These are phyloP conservation scores for Sugiyamaella castrensis DNA, from an alignment of 1,139 yeast species.

Conservation along the genomic window DNA sequence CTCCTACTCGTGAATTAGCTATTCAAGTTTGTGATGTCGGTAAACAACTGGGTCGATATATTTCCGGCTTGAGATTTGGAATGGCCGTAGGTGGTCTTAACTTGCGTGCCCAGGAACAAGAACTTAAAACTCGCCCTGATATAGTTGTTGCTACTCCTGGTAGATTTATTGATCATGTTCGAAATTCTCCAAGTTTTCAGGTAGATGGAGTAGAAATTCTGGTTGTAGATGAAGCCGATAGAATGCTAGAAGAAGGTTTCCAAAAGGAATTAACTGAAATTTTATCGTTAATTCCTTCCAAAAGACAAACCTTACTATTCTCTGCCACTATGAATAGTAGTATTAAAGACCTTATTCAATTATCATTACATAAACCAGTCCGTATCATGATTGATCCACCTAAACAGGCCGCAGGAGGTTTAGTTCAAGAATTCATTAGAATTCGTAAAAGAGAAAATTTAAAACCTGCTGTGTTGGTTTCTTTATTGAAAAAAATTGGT, in stretches of 20 bases:
- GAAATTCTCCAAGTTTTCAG: constrained; percentile 90
- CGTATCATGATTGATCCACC: constrained; percentile 97
- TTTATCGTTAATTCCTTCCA: constrained; percentile 76
- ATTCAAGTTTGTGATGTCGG: constrained; percentile 96
- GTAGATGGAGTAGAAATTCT: constrained; percentile 89
- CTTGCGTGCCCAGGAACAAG: constrained; percentile 91
- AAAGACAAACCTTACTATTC: constrained; percentile 88
- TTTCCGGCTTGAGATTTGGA: constrained; percentile 74
- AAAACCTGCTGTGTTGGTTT: constrained; percentile 78
- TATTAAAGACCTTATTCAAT: constrained; percentile 80
- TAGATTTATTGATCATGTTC: constrained; percentile 92
- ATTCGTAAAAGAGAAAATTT: constrained; percentile 83
- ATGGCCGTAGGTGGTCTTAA: constrained; percentile 98
- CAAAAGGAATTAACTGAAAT: constrained; percentile 92
- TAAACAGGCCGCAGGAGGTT: constrained; percentile 81
- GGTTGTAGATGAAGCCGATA: constrained; percentile 96
- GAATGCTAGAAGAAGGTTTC: constrained; percentile 99
- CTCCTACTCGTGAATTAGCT: constrained; percentile 98
- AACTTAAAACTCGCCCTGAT: constrained; percentile 87
- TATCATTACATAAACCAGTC: constrained; percentile 85
- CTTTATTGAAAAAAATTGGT: constrained; percentile 62
- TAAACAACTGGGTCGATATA: constrained; percentile 72
- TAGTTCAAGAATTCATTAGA: constrained; percentile 90
- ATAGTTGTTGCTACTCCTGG: constrained; percentile 96
- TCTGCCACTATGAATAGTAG: constrained; percentile 98